phyloP scores from a whole-genome alignment of 2,329 filamentous ascomycete species.

The Trichoderma guizhouense region DNA sequence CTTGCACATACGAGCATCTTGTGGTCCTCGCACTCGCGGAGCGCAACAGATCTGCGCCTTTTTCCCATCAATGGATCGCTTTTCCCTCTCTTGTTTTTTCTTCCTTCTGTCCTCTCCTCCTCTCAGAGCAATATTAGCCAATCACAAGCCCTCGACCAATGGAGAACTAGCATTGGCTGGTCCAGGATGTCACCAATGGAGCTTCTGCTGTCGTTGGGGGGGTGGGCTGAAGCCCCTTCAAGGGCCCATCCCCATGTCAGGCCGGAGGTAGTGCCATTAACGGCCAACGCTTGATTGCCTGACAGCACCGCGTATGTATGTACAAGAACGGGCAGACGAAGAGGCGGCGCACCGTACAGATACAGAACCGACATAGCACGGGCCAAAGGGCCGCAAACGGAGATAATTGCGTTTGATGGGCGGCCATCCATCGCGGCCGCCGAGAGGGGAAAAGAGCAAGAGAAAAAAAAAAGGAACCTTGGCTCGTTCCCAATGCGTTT shows the following conservation, averaged over 20 bases:
- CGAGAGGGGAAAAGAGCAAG: background rate
- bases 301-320: conserved; percentile 13
- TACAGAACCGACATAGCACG: conserved; percentile 7
- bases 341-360: background rate
- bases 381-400: conserved; percentile 11
- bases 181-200: conserved; percentile 26
- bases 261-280: conserved; percentile 20
- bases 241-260: conserved; percentile 16
- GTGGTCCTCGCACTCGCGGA: background rate
- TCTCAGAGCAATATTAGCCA: conserved; percentile 23
- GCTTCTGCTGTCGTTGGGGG: conserved; percentile 10
- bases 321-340: background rate
- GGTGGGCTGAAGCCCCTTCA: conserved; percentile 1
- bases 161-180: conserved; percentile 26
- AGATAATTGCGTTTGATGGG: background rate
- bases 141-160: conserved; percentile 27
- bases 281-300: conserved; percentile 16
- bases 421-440: background rate
- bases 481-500: background rate
- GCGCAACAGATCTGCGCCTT: conserved; percentile 31
- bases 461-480: background rate
- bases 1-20: background rate
- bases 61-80: background rate
- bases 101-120: background rate
- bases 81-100: conserved; percentile 22